Evolutionary conservation across 257 asterid species (phyloP).

Genomic region (Solanum sejunctum): DNA sequence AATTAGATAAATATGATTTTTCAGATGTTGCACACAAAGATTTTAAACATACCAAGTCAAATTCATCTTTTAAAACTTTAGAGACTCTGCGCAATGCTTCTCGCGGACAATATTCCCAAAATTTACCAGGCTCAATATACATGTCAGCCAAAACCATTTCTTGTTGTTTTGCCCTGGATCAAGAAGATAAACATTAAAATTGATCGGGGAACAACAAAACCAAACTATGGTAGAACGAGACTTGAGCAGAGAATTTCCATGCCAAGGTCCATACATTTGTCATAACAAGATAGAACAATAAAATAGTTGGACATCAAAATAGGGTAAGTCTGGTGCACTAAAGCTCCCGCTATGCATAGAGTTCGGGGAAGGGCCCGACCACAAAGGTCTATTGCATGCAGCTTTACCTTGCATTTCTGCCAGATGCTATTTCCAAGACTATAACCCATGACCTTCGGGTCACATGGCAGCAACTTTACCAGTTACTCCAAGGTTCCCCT

Average conservation of each 20-base stretch:
- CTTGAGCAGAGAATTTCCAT: neutral
- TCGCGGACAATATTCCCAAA: slow-evolving; percentile 95
- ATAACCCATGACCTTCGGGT: too few relatives aligned
- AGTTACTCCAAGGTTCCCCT: too few relatives aligned
- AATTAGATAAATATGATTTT: slow-evolving; percentile 1
- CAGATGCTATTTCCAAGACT: too few relatives aligned
- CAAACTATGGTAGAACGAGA: neutral
- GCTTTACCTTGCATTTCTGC: too few relatives aligned
- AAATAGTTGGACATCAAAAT: neutral
- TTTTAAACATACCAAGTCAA: slow-evolving; percentile 51
- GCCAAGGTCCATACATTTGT: neutral
- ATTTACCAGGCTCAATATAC: slow-evolving; percentile 64
- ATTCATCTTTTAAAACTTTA: slow-evolving; percentile 67
- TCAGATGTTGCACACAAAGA: neutral
- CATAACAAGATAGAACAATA: neutral
- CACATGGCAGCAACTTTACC: too few relatives aligned
- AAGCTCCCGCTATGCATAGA: too few relatives aligned
- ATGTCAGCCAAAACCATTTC: slow-evolving; percentile 93
- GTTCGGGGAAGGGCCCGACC: too few relatives aligned
- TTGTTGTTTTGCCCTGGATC: slow-evolving; percentile 71
- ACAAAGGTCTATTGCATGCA: too few relatives aligned
- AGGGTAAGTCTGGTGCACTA: too few relatives aligned
- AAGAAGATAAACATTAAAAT: neutral
- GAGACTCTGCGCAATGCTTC: slow-evolving; percentile 68
- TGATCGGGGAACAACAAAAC: neutral